Evolutionary conservation across 2,329 filamentous ascomycete species (phyloP).

Genomic region (Scedosporium dehoogii): DNA sequence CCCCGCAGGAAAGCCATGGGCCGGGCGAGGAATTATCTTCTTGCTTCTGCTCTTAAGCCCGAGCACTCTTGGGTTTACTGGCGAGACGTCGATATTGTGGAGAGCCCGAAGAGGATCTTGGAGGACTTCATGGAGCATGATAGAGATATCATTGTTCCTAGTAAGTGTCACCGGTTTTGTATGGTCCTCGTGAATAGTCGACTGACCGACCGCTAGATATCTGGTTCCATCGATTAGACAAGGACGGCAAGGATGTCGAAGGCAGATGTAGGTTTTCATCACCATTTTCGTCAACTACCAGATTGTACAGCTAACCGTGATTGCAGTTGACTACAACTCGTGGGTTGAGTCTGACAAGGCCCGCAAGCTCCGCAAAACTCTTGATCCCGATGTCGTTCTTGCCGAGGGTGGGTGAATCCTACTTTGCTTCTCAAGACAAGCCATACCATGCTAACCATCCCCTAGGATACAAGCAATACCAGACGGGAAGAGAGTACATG

Average conservation of each 20-base stretch:
- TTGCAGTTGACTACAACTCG: conserved; percentile 90
- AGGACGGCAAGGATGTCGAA: conserved; percentile 76
- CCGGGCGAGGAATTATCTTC: conserved; percentile 81
- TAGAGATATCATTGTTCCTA: conserved; percentile 85
- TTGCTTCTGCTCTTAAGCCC: conserved; percentile 73
- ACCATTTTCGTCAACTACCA: not conserved
- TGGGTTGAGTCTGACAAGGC: conserved; percentile 92
- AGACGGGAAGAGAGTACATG: conserved; percentile 86
- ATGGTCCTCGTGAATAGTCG: not conserved
- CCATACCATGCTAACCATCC: conserved; percentile 13
- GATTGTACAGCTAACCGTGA: not conserved
- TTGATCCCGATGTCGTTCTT: conserved; percentile 73
- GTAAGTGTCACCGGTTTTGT: conserved; percentile 44
- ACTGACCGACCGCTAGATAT: conserved; percentile 51
- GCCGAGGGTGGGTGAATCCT: conserved; percentile 60
- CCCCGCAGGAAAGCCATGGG: conserved; percentile 87
- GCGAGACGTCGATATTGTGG: conserved; percentile 93
- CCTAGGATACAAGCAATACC: conserved; percentile 81
- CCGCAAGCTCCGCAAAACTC: conserved; percentile 58
- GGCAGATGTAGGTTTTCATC: conserved; percentile 64
- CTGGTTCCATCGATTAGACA: conserved; percentile 86
- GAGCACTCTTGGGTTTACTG: conserved; percentile 99
- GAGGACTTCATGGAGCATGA: conserved; percentile 96
- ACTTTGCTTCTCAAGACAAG: not conserved
- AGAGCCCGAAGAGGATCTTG: conserved; percentile 77